Conservation (phyloP, 2,329 filamentous ascomycete genomes). For the Aspergillus candidus region DNA sequence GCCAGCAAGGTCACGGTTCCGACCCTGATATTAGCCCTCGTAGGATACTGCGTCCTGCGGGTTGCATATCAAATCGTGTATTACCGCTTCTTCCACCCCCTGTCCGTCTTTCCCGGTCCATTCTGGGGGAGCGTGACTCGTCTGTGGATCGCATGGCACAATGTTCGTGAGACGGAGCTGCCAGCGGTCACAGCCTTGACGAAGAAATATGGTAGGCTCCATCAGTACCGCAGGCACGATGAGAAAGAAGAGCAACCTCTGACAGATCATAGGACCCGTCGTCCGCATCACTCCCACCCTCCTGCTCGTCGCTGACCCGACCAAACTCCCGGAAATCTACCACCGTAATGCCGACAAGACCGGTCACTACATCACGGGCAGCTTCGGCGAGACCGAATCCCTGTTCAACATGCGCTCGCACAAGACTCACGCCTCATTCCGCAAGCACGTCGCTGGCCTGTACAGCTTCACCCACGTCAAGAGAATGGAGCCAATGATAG, state of each 20-base stretch:
- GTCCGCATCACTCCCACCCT: conserved; percentile 50
- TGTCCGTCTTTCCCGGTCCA: conserved; percentile 49
- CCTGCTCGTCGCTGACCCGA: conserved; percentile 49
- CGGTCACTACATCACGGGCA: conserved; percentile 54
- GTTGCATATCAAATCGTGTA: conserved; percentile 35
- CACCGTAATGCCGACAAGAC: conserved; percentile 52
- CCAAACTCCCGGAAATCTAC: conserved; percentile 53
- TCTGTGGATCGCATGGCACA: conserved; percentile 51
- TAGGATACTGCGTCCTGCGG: conserved; percentile 20
- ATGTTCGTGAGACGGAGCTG: conserved; percentile 43
- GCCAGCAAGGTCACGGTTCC: conserved; percentile 24
- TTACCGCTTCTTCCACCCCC: conserved; percentile 47
- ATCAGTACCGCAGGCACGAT: not conserved
- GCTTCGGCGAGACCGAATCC: conserved; percentile 50
- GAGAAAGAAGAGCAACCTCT: not conserved
- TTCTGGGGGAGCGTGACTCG: conserved; percentile 52
- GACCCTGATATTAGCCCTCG: conserved; percentile 17
- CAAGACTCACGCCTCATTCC: conserved; percentile 45
- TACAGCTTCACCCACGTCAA: conserved; percentile 54
- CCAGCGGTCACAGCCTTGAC: conserved; percentile 39
- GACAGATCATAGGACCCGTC: conserved; percentile 40
- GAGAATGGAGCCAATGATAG: conserved; percentile 54
- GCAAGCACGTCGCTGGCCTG: conserved; percentile 51
- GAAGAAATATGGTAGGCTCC: conserved; percentile 43
- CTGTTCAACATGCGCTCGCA: conserved; percentile 55